Percentiles rank a stretch among this genome's conserved stretches.
These are phyloP conservation scores for Cynara cardunculus DNA, from an alignment of 129 eudicot species.

Conservation along the genomic window DNA sequence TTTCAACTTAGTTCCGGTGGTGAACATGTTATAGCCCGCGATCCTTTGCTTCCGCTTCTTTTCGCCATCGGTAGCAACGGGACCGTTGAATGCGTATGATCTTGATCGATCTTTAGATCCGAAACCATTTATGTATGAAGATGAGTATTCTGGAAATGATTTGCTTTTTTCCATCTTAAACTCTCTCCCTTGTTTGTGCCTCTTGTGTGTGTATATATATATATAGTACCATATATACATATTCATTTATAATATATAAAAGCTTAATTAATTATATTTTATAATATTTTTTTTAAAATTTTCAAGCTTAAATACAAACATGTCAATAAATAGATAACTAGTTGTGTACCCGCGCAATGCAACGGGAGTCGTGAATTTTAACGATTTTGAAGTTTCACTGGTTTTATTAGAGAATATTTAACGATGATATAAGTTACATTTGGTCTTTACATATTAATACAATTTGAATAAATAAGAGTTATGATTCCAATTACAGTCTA, in stretches of 20 bases:
- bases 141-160: slow-evolving; percentile 61
- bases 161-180: slow-evolving; percentile 53
- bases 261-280: not conserved
- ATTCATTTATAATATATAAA: not conserved
- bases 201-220: not conserved
- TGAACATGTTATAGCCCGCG: slow-evolving; percentile 68
- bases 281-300: no score
- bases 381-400: no score
- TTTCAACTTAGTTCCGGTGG: slow-evolving; percentile 64
- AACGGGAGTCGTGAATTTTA: no score
- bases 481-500: no score
- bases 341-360: no score
- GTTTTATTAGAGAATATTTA: no score
- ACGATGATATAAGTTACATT: no score
- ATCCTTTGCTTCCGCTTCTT: slow-evolving; percentile 76
- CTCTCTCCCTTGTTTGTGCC: not conserved
- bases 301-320: not conserved
- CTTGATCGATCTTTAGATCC: slow-evolving; percentile 27
- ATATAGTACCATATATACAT: not conserved
- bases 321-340: not conserved
- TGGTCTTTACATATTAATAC: no score
- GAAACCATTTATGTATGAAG: slow-evolving; percentile 34
- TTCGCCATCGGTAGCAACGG: slow-evolving; percentile 49
- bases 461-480: no score
- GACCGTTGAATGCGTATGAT: slow-evolving; percentile 63